Percentiles rank a stretch among this genome's conserved stretches.
Conservation (phyloP, 495 filamentous ascomycete genomes). For the Terfezia claveryi region DNA sequence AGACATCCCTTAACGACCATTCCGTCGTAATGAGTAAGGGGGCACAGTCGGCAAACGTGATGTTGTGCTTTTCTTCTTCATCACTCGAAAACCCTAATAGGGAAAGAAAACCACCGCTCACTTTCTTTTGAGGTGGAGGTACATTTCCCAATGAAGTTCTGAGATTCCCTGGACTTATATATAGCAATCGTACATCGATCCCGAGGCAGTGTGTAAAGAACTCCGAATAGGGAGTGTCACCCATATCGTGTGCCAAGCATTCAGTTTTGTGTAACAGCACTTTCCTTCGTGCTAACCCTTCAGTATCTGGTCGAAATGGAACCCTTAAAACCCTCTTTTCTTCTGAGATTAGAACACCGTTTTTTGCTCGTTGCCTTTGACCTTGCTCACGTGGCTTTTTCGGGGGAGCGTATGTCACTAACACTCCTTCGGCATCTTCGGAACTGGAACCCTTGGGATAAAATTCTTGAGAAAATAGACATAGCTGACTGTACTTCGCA, state of each 20-base stretch:
- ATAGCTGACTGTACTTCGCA: slow-evolving; percentile 5
- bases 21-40: slow-evolving; percentile 52
- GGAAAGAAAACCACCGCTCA: background rate
- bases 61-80: slow-evolving; percentile 7
- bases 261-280: background rate
- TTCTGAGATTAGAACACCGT: background rate
- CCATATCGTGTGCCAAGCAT: slow-evolving; percentile 1
- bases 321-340: background rate
- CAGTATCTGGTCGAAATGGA: slow-evolving; percentile 6
- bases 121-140: background rate
- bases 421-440: background rate
- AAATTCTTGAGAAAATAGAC: slow-evolving; percentile 5
- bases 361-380: background rate
- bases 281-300: background rate
- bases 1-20: slow-evolving; percentile 45
- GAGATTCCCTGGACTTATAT: slow-evolving; percentile 3
- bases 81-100: background rate
- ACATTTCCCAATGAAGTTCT: slow-evolving; percentile 9
- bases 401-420: slow-evolving; percentile 1
- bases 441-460: background rate
- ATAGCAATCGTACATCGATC: slow-evolving; percentile 5
- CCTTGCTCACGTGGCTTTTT: background rate
- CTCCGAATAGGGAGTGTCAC: background rate
- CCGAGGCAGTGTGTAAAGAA: slow-evolving; percentile 12
- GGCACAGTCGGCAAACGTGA: slow-evolving; percentile 66